Base-by-base conservation (phyloP, 306 rosid species). In the Trifolium repens region DNA sequence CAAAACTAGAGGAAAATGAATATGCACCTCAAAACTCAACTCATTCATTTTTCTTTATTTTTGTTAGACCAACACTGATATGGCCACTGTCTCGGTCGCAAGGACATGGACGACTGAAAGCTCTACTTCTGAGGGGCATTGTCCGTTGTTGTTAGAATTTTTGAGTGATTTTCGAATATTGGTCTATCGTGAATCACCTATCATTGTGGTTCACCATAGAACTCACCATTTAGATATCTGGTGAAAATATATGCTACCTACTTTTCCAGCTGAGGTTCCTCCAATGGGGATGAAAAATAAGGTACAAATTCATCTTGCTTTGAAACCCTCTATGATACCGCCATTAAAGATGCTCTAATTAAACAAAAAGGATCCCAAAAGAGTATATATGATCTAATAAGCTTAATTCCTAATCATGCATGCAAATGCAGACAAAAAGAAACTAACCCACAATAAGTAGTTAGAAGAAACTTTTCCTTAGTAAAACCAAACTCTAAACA, bases 401-500 rank as follows among this genome's bases (percentile, higher is more conserved):
- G 3, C 7, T 55, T 55, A 22, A 55, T 22, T 5, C 30, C 62
- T 55, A 55, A 55, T 55, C 43, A 32, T 61, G 42, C 42, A 60
- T 60, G 44, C 44, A 61, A 60, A 30, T 14, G 11, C n/a, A 32
- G 8, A 61, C 22, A 7, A 32, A 15, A 32, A 6, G 17, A 60
- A 60, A 60, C 5, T 58, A 57, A 24, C 63, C 22, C 46, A n/a
- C 69, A 62, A 35, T 37, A 64, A 37, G 63, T 61, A 44, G 40
- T 37, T 66, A 44, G 16, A 27, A 39, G 70, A 49, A 74, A 39
- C 37, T 43, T 43, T 47, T 22, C 70, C 43, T 67, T 47, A 54
- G 47, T 4, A 11, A 77, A 22, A 22, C 72, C 55, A 16, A 9
- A 24, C 24, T 16, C 26, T 53, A 16, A 53, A 10, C 59, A 53